phyloP scores from a whole-genome alignment of 2,329 filamentous ascomycete genomes.

The Alternaria atra region DNA sequence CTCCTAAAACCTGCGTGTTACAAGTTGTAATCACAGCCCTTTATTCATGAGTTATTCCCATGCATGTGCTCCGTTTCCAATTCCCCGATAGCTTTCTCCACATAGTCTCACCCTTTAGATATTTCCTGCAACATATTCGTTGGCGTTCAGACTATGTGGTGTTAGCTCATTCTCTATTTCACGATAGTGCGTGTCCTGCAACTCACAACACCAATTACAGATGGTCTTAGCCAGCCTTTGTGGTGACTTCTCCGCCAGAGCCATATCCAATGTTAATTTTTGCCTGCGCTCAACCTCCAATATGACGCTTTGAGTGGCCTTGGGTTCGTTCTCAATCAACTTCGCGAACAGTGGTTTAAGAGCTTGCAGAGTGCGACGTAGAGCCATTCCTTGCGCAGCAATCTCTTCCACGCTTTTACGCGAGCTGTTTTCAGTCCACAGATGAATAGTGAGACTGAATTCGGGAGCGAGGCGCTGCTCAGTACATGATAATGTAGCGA shows the following conservation, averaged over 20 bases:
- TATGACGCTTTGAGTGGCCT: background rate
- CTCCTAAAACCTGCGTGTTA: too few relatives aligned
- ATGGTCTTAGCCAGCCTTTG: too few relatives aligned
- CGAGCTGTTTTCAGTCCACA: background rate
- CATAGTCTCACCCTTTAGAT: too few relatives aligned
- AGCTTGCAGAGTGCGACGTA: background rate
- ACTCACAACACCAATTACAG: too few relatives aligned
- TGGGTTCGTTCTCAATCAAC: background rate
- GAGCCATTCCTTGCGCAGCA: background rate
- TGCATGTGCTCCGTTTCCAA: too few relatives aligned
- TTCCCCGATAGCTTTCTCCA: too few relatives aligned
- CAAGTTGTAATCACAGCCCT: too few relatives aligned
- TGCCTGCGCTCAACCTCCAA: background rate
- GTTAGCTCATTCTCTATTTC: too few relatives aligned
- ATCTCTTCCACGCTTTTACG: background rate
- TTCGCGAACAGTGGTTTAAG: background rate
- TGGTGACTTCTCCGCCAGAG: background rate
- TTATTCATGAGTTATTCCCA: background rate
- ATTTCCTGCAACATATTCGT: too few relatives aligned
- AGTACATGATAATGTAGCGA: background rate
- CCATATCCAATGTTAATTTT: background rate
- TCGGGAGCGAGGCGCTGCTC: background rate
- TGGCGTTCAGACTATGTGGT: too few relatives aligned
- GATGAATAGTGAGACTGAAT: background rate
- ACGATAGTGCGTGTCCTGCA: too few relatives aligned